A percentile compares a stretch with the other conserved stretches of the same genome.
Evolutionary conservation across 169 alveolate species (phyloP).

Genomic region (Pseudocohnilembus persalinus): DNA sequence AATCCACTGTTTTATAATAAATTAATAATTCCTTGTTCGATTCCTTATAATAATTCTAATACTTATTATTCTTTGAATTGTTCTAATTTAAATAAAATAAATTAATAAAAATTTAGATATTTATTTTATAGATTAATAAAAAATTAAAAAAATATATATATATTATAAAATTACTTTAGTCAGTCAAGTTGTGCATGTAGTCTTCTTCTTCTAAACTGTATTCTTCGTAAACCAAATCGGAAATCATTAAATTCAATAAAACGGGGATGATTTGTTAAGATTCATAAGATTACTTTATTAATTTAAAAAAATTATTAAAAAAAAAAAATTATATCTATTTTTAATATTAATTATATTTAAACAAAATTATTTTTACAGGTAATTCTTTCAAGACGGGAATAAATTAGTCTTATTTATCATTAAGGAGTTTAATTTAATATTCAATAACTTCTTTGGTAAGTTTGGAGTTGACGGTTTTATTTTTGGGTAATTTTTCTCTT

Average conservation of each 20-base stretch:
- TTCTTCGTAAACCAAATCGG: conserved; percentile 48
- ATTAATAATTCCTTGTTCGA: conserved; percentile 40
- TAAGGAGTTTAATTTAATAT: conserved; percentile 42
- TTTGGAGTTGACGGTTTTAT: conserved; percentile 26
- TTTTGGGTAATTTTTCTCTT: conserved; percentile 44
- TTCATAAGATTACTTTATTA: conserved; percentile 6
- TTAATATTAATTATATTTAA: too few species aligned
- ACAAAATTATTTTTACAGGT: conserved; percentile 22
- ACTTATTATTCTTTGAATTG: conserved; percentile 38
- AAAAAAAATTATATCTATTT: neutral
- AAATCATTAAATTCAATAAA: conserved; percentile 37
- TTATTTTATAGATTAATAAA: too few species aligned
- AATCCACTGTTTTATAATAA: conserved; percentile 17
- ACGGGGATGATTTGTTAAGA: conserved; percentile 41
- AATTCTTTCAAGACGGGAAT: conserved; percentile 29
- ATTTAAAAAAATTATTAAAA: too few species aligned
- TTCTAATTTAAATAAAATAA: too few species aligned
- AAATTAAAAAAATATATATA: neutral
- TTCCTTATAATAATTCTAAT: conserved; percentile 36
- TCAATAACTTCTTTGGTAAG: conserved; percentile 43
- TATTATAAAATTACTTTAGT: conserved; percentile 11
- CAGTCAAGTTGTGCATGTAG: conserved; percentile 39
- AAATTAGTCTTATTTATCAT: conserved; percentile 38
- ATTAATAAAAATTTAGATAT: neutral
- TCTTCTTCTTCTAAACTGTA: conserved; percentile 49